Evolutionary conservation across 495 filamentous ascomycete genomes (phyloP), one percentile per base, ranked within the genome.

Genomic region (Penicillium daleae): DNA sequence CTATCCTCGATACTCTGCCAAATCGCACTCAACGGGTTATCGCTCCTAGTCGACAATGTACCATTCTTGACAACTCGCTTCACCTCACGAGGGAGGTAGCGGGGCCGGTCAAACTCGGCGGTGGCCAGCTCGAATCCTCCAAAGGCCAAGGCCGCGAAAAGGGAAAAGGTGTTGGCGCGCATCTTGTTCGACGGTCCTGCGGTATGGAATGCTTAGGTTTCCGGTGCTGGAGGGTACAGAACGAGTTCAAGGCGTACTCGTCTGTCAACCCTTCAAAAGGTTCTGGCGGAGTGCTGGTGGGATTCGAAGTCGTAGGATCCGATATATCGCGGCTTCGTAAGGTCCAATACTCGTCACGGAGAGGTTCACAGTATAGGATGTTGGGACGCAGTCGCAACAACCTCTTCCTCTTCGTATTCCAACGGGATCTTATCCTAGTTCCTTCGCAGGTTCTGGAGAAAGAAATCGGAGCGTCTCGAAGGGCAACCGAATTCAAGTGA

Each of bases 71-170:
- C 64, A 29, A 74, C 66, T 40, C 82, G 71, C 71, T 83, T 85
- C 31, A 81, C 59, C 26, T 80, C 74, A 42, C 76, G 77, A 3
- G 80, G 76, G 59, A 81, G 77, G 64, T 81, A 80, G 49, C 77
- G 77, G 39, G 80, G 80, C 52, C 72, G 73, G 49, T 74, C 69
- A 22, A 74, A 71, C 35, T 71, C 57, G 32, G 76, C 76, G 27
- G 68, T 64, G 32, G 68, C 74, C 44, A 80, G 60, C 46, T 78
- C 65, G n/a, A 80, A 52, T n/a, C 71, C 70, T 57, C 73, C 74
- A 10, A 77, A 59, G 52, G 77, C 73, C 60, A 76, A 70, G 31
- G 75, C 73, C 52, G 68, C 63, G 35, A 80, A 59, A 29, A 73
- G 48, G 17, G 76, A 71, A 24, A 73, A 59, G 32, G 69, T 59